Base-by-base conservation (phyloP, 2,329 filamentous ascomycete species). In the Trichoderma atrobrunneum region DNA sequence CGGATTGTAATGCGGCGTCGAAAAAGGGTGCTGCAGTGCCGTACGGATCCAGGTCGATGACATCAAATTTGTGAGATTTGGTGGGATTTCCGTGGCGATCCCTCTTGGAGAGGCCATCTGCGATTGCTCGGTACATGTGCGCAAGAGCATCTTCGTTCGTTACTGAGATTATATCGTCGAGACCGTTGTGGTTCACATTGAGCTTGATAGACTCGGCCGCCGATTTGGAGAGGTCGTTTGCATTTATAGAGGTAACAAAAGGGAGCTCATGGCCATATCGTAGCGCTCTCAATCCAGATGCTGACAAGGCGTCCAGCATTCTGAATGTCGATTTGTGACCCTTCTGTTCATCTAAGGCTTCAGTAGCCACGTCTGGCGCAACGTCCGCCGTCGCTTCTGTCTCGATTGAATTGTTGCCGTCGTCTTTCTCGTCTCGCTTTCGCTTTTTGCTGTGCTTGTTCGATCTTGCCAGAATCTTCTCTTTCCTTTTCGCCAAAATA, bases 41-140 rank as follows among this genome's bases (percentile, higher is more conserved):
- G 78, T 99, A 99, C 0, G 96, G 96, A 80, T 99, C 96, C 34
- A 99, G 87, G 80, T 99, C 96, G 74, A 99, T 96, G 26, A 98
- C 95, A 80, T 98, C 93, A 80, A 97, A 99, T 78, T 90, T 87
- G 74, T 84, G 83, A 36, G 81, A 79, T 65, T 80, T 82, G 60
- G 79, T 77, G 1, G 82, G 80, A 65, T 81, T 81, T 73, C 83
- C 80, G 26, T 78, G 76, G 72, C 82, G 78, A 73, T 84, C 81
- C 59, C 81, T 76, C 69, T 82, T 79, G 59, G 86, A 81, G 43
- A 87, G 79, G 69, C 87, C 86, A 48, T 86, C 82, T 7, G 89
- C 87, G 60, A 92, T 85, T 68, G 89, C 84, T 73, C 87, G 87
- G 81, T 98, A 98, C 95, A 99, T 98, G 81, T 97, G 93, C 5